Percentiles rank a stretch among this genome's conserved stretches.
Conservation (phyloP, 1,284 basidiomycete genomes). For the Microbotryomycetes sp. region DNA sequence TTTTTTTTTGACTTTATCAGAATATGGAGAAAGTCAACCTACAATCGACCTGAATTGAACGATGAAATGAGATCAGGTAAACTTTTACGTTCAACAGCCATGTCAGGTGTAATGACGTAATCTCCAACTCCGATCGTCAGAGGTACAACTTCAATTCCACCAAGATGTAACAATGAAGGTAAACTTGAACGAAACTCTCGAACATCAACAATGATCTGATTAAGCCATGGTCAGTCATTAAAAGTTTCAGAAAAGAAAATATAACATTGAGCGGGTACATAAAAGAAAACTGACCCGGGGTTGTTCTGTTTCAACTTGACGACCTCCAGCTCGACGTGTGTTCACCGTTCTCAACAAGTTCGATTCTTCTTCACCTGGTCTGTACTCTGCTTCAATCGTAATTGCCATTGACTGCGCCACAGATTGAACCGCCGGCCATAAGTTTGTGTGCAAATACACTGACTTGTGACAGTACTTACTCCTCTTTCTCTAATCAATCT, state of each 20-base stretch:
- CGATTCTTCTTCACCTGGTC: constrained; percentile 45
- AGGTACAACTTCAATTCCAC: constrained; percentile 73
- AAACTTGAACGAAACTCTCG: constrained; percentile 91
- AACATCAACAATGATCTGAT: constrained; percentile 88
- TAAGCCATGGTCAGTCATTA: not conserved
- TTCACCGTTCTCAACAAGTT: constrained; percentile 75
- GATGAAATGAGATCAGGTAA: constrained; percentile 82
- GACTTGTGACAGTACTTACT: constrained; percentile 53
- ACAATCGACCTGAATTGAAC: constrained; percentile 90
- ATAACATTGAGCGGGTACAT: not conserved
- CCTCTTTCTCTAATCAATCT: constrained; percentile 84
- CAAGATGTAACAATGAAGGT: constrained; percentile 81
- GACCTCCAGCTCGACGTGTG: constrained; percentile 74
- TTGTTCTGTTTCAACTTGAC: constrained; percentile 56
- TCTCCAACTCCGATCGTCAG: constrained; percentile 91
- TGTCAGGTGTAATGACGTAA: constrained; percentile 90
- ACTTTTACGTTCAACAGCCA: constrained; percentile 94
- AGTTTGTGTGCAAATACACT: not conserved
- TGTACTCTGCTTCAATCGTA: constrained; percentile 72
- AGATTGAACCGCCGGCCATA: not conserved
- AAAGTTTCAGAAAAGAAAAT: not conserved
- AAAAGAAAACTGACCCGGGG: constrained; percentile 54
- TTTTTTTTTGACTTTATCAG: not conserved
- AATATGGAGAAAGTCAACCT: constrained; percentile 45
- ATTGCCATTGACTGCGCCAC: constrained; percentile 68